Percentiles rank a stretch among this genome's conserved stretches.
These are phyloP conservation scores for Plasmodium knowlesi DNA, from an alignment of 169 alveolate genomes.

Conservation along the genomic window DNA sequence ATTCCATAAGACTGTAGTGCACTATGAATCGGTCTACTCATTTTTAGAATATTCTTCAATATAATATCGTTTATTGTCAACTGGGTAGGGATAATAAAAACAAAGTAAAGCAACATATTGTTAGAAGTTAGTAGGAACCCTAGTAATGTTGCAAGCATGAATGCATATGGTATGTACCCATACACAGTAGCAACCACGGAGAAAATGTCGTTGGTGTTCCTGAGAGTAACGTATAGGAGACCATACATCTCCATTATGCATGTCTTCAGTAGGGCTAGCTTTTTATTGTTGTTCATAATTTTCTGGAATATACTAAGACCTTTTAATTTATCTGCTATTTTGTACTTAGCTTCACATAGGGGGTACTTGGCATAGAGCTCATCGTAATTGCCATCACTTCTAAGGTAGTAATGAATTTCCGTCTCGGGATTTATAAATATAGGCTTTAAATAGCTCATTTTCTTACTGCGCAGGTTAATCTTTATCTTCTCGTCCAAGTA, in stretches of 20 bases:
- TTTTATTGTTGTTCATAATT: not conserved
- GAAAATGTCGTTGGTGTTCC: conserved; percentile 9
- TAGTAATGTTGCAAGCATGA: not conserved
- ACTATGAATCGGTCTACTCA: conserved; percentile 77
- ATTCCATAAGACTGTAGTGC: conserved; percentile 77
- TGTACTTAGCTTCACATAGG: conserved; percentile 44
- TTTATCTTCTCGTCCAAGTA: conserved; percentile 1
- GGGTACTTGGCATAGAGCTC: conserved; percentile 42
- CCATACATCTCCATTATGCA: conserved; percentile 43
- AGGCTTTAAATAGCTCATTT: conserved; percentile 9
- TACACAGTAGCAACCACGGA: conserved; percentile 36
- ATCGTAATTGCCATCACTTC: conserved; percentile 27
- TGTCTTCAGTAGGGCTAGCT: not conserved
- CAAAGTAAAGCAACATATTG: conserved; percentile 1
- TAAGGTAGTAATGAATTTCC: not conserved
- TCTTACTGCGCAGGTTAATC: conserved; percentile 30
- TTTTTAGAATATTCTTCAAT: conserved; percentile 72
- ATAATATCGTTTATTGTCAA: conserved; percentile 39
- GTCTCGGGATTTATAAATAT: conserved; percentile 5
- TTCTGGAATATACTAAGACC: not conserved
- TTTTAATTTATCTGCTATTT: conserved; percentile 43
- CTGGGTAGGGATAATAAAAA: conserved; percentile 20
- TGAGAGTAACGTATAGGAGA: conserved; percentile 15
- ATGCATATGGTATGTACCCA: conserved; percentile 22
- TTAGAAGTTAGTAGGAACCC: conserved; percentile 5